phyloP scores from a whole-genome alignment of 805 yeast genomes.

The Metschnikowia aberdeeniae region DNA sequence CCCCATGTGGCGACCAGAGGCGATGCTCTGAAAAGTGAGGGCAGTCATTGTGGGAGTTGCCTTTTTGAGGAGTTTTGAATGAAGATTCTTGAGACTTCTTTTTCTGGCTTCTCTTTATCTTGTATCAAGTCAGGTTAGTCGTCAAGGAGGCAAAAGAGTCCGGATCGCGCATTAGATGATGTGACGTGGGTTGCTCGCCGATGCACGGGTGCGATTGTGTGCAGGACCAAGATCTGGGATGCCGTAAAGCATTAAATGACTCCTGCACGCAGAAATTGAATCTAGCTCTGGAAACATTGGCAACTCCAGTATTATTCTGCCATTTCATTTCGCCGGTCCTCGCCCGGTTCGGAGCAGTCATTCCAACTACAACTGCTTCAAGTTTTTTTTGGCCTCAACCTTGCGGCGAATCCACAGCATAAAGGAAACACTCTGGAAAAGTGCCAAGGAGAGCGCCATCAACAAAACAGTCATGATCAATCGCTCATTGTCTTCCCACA shows the following conservation, averaged over 20 bases:
- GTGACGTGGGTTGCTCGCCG: conserved; percentile 5
- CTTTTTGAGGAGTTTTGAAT: too few species aligned
- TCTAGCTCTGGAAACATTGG: too few species aligned
- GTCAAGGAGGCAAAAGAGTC: not conserved
- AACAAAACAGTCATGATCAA: conserved; percentile 37
- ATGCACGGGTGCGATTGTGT: not conserved
- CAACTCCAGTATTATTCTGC: too few species aligned
- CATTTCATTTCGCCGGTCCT: too few species aligned
- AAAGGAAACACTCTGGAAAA: conserved; percentile 13
- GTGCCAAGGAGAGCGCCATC: conserved; percentile 20
- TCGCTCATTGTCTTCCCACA: conserved; percentile 49
- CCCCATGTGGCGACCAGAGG: conserved; percentile 50
- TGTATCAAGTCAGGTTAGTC: not conserved
- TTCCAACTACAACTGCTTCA: not conserved
- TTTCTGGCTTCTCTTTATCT: not conserved
- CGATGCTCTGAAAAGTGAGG: conserved; percentile 32
- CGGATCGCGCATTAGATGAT: conserved; percentile 2
- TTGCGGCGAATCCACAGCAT: conserved; percentile 8
- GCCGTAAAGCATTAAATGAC: not conserved
- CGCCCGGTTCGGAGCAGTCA: too few species aligned
- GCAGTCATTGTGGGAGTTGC: conserved; percentile 21
- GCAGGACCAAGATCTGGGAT: not conserved
- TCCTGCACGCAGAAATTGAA: too few species aligned
- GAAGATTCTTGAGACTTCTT: not conserved
- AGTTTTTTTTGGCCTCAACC: not conserved